Evolutionary conservation across 2,329 filamentous ascomycete species (phyloP).

Genomic region (Sporothrix globosa): DNA sequence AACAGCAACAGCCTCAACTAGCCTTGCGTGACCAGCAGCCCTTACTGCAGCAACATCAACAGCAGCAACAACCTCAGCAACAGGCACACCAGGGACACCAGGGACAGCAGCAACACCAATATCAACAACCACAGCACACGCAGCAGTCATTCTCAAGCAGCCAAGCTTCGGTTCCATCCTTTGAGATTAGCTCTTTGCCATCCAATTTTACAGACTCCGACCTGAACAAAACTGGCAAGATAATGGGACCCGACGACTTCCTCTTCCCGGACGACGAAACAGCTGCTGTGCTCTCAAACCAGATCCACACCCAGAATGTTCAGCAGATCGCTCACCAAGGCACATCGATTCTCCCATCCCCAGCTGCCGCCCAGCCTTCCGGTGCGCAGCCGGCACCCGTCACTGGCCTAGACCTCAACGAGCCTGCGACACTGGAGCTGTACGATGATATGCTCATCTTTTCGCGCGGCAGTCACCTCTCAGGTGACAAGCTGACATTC

Average conservation of each 20-base stretch:
- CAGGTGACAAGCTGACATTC: slow-evolving; percentile 39
- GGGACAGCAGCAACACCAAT: slow-evolving; percentile 16
- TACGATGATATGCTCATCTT: slow-evolving; percentile 41
- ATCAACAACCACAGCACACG: slow-evolving; percentile 11
- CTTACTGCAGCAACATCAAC: slow-evolving; percentile 14
- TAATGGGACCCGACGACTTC: slow-evolving; percentile 34
- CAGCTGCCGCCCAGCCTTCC: neutral
- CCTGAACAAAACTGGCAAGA: neutral
- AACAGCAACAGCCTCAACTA: slow-evolving; percentile 11
- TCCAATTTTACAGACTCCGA: slow-evolving; percentile 8
- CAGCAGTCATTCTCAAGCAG: slow-evolving; percentile 28
- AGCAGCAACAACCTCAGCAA: slow-evolving; percentile 25
- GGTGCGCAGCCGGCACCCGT: neutral
- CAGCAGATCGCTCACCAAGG: neutral
- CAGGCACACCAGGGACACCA: neutral
- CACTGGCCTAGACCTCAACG: slow-evolving; percentile 33
- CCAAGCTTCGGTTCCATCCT: slow-evolving; percentile 6
- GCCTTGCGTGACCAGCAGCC: slow-evolving; percentile 23
- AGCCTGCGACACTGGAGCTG: slow-evolving; percentile 36
- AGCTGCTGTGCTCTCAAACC: slow-evolving; percentile 25
- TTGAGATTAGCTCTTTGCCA: neutral
- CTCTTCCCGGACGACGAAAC: slow-evolving; percentile 37
- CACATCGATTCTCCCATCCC: neutral
- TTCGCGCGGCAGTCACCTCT: slow-evolving; percentile 35
- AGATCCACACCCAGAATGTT: neutral